Evolutionary conservation across 352 stramenopile genomes (phyloP), one percentile per base, ranked within the genome.

Genomic region (Phytopythium boreale): DNA sequence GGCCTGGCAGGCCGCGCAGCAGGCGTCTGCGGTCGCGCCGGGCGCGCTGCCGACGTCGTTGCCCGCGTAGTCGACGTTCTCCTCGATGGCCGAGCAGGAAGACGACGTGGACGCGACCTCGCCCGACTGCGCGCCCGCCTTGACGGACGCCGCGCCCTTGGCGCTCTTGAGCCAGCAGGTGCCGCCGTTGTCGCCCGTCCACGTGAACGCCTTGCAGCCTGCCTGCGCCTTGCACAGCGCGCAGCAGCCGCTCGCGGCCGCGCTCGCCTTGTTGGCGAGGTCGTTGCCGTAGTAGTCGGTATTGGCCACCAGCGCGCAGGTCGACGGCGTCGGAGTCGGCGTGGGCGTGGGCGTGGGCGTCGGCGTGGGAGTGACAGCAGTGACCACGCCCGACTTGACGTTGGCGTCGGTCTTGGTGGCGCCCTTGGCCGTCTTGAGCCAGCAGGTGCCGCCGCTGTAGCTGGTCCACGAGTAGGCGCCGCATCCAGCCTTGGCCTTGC

Each of bases 151-250:
- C 12, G 60, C 17, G 14, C 71, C 66, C 50, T 79, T 77, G 43
- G 27, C 53, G 36, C 67, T 86, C 70, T 89, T 89, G 55, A 89
- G 68, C 64, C 70, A 89, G 72, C 77, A 89, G 14, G 73, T 82
- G 27, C 80, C 76, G 5, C 74, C 75, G 44, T 76, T 70, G 29
- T 12, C 78, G 15, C 71, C 66, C 10, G 68, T 82, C 80, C 80
- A 89, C n/a, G 79, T 79, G 62, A 77, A 89, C 9, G 66, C 70
- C 17, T 69, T 69, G 56, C 80, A 89, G 2, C 70, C 67, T 0
- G 57, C 22, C 4, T 24, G 66, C 1, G 58, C 51, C 5, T 55
- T 47, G 49, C 80, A 90, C 17, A 76, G 56, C 55, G 52, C 36
- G 61, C 66, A 70, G 39, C 71, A 80, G 19, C 62, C 56, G 46